Evolutionary conservation across 495 filamentous ascomycete species (phyloP), one percentile per base, ranked within the genome.

Genomic region (Penicillium odoratum): DNA sequence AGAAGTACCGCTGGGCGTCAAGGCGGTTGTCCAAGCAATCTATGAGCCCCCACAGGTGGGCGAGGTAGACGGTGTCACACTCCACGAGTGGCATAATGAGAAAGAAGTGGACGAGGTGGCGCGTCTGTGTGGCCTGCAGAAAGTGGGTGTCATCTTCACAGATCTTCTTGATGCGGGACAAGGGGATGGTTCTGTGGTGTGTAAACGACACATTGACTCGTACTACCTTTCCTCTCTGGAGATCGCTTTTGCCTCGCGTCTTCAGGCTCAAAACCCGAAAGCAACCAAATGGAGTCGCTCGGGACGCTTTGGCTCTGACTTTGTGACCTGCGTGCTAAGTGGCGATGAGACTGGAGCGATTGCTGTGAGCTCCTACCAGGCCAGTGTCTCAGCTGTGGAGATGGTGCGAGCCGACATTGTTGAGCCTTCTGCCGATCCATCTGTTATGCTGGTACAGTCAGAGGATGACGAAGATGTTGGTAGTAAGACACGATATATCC

Each of bases 231-330:
- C 92, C 3, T 97, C 94, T 5, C 82, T 96, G 26, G 94, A 99
- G 68, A 88, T 97, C 53, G 83, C 83, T 29, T 98, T 98, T 69
- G 90, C 92, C 5, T 86, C 95, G 6, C 83, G 92, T 18, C 80
- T 93, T 52, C 94, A 99, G 67, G 88, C 91, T 13, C 85, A 88
- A 65, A 79, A 96, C 64, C 95, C 92, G 0, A 94, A 97, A 63
- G 81, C 90, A 5, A 92, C 90, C 4, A 98, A 97, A 74, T 99
- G 94, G 94, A 97, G 94, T 69, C 91, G 96, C 59, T 93, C 90
- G 13, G 94, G 94, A 31, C 81, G 85, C 42, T 99, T 98, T 69
- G 94, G 94, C 25, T 97, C 93, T 18, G 93, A 95, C 65, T 98
- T 98, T 68, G 93, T 99, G 42, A 98, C 94, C 3, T 98, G 95